phyloP scores from a whole-genome alignment of 2,329 filamentous ascomycete species.

The Zymoseptoria ardabiliae region DNA sequence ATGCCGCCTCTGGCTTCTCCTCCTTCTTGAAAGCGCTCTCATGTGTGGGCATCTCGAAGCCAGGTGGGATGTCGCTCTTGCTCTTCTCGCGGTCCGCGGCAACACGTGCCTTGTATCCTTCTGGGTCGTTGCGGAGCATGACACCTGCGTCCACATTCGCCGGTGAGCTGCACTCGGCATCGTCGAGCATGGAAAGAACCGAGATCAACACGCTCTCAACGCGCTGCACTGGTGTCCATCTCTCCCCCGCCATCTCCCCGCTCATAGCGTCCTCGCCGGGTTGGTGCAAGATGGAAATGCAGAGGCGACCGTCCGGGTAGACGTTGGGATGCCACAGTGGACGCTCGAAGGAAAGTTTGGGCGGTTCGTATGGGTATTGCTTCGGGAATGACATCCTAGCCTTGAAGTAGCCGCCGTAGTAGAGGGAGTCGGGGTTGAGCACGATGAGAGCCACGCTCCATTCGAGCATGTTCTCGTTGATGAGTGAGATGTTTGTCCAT shows the following conservation, averaged over 20 bases:
- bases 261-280: slow-evolving; percentile 91
- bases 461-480: slow-evolving; percentile 74
- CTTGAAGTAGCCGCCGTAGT: slow-evolving; percentile 90
- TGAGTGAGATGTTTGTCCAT: slow-evolving; percentile 85
- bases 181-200: slow-evolving; percentile 83
- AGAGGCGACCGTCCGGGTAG: slow-evolving; percentile 81
- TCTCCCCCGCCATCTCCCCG: slow-evolving; percentile 80
- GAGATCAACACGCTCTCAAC: slow-evolving; percentile 93
- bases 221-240: slow-evolving; percentile 89
- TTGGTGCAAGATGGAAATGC: slow-evolving; percentile 91
- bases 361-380: slow-evolving; percentile 86
- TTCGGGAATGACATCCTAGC: slow-evolving; percentile 78
- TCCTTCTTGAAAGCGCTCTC: slow-evolving; percentile 54
- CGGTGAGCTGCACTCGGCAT: slow-evolving; percentile 86
- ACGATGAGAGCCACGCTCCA: slow-evolving; percentile 89
- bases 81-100: slow-evolving; percentile 63
- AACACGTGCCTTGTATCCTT: slow-evolving; percentile 63
- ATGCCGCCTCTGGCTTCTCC: slow-evolving; percentile 53
- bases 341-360: slow-evolving; percentile 76
- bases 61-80: slow-evolving; percentile 70
- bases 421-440: slow-evolving; percentile 83
- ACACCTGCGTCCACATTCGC: slow-evolving; percentile 93
- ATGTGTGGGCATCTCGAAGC: slow-evolving; percentile 73
- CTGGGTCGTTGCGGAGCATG: slow-evolving; percentile 67
- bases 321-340: slow-evolving; percentile 90